Base-by-base conservation (phyloP, 2,329 filamentous ascomycete species). In the Clonostachys rosea region DNA sequence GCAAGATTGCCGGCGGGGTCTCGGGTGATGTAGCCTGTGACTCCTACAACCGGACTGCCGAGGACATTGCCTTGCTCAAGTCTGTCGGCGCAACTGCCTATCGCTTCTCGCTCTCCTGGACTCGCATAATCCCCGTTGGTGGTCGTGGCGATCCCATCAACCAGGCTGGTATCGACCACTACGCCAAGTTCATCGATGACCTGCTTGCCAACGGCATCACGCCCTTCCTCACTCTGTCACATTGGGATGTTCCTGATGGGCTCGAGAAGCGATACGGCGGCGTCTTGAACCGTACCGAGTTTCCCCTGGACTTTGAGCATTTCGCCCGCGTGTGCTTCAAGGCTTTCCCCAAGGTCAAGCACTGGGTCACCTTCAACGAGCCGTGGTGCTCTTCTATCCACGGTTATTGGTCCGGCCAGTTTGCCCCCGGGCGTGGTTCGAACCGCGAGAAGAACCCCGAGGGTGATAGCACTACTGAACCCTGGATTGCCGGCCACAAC, bases 301-400 rank as follows among this genome's bases (percentile, higher is more conserved):
- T 94, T 65, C 83, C 87, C 4, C 78, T 84, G 49, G 90, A 95
- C 69, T 95, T 83, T 62, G 84, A 86, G 56, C 72, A 86, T 67
- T 95, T 91, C 61, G 86, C 89, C 10, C 83, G 85, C 51, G 74
- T 89, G 42, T 74, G 89, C 58, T 95, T 91, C 71, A 76, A 85
- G 61, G 80, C 83, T 2, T 75, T 95, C 43, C 79, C 83, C 46
- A 86, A 84, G 65, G 89, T 91, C 59, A 89, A 90, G 73, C 78
- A 89, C 68, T 95, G 90, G 90, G 89, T 91, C 65, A 94, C 89
- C 24, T 90, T 92, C 71, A 94, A 94, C 64, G 89, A 95, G 72
- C 90, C 90, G 5, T 94, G 87, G 83, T 95, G 89, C 69, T 88
- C 83, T 53, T 82, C 86, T 45, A 84, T 94, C 51, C 76, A 94